Evolutionary conservation across 2,329 filamentous ascomycete genomes (phyloP), one percentile per base, ranked within the genome.

Genomic region (Cadophora sp.): DNA sequence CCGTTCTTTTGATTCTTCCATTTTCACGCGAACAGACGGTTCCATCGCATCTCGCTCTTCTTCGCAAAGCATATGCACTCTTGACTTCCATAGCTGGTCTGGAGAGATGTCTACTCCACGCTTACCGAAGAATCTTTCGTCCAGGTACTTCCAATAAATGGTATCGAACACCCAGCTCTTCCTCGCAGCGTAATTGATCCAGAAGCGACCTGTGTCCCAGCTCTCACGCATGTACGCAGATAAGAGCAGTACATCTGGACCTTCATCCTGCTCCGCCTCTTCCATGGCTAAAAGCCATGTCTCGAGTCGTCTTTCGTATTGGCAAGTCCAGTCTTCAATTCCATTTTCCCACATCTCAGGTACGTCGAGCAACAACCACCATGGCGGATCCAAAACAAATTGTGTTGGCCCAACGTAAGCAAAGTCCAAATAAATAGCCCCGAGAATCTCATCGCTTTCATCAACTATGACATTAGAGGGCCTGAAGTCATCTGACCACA

Each of bases 361-460:
- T 16, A 62, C 50, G 11, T 77, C 66, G 1, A 81, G 68, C 0
- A 82, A 74, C 1, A 82, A 71, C 80, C 79, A 82, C 79, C 79
- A 81, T 0, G 80, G 80, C 2, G 79, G 77, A 59, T 79, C 77
- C 58, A 76, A 73, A 9, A 53, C 62, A 56, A 80, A 81, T 50
- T 81, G 75, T 19, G 75, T 65, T 0, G 80, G 79, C 9, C 48
- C 48, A 14, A 27, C 53, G 16, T 56, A 56, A 31, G 53, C 29
- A 22, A 56, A 56, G 12, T 83, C 81, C 80, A 80, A 83, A 68
- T 83, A 80, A 4, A 84, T 79, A 0, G 80, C 75, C 3, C 73
- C 79, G 9, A 77, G 71, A 1, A 82, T 66, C 0, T 72, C 61
- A 4, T 77, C 63, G 4, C 76, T 62, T 5, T 75, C 65, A 24